Percentiles rank a stretch among this genome's conserved stretches.
phyloP scores from a whole-genome alignment of 352 stramenopile genomes.

The Thalassiosira delicatula region DNA sequence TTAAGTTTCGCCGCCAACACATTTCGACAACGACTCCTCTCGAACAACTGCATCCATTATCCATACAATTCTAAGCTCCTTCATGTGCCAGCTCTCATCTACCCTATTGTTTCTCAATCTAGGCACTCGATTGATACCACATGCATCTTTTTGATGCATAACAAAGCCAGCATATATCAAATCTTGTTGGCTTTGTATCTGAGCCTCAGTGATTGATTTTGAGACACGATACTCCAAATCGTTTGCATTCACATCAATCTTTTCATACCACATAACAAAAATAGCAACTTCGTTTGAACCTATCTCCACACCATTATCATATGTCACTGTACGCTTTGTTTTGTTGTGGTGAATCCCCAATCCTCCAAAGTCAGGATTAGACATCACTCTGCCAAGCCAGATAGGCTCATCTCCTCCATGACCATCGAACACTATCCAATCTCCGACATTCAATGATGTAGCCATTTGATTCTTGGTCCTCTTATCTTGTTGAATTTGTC shows the following conservation, averaged over 20 bases:
- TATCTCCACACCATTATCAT: slow-evolving; percentile 1
- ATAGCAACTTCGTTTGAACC: slow-evolving; percentile 2
- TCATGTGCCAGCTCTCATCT: background rate
- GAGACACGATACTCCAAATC: background rate
- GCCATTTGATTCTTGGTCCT: background rate
- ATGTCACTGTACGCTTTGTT: background rate
- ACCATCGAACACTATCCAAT: slow-evolving; percentile 5
- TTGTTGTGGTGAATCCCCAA: background rate
- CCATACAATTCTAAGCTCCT: background rate
- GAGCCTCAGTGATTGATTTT: background rate
- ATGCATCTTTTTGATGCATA: background rate
- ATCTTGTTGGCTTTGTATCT: slow-evolving; percentile 3
- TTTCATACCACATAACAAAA: slow-evolving; percentile 14
- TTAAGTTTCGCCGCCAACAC: no score
- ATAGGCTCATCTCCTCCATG: background rate
- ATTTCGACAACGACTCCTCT: background rate
- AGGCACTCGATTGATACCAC: background rate
- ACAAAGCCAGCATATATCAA: background rate
- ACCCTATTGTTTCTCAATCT: background rate
- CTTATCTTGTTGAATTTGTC: background rate
- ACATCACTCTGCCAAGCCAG: slow-evolving; percentile 6
- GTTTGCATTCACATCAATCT: slow-evolving; percentile 3
- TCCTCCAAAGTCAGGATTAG: background rate
- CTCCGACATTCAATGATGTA: background rate
- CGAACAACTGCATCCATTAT: background rate